phyloP scores from a whole-genome alignment of 2,329 filamentous ascomycete genomes.

The Xylariomycetidae sp. region DNA sequence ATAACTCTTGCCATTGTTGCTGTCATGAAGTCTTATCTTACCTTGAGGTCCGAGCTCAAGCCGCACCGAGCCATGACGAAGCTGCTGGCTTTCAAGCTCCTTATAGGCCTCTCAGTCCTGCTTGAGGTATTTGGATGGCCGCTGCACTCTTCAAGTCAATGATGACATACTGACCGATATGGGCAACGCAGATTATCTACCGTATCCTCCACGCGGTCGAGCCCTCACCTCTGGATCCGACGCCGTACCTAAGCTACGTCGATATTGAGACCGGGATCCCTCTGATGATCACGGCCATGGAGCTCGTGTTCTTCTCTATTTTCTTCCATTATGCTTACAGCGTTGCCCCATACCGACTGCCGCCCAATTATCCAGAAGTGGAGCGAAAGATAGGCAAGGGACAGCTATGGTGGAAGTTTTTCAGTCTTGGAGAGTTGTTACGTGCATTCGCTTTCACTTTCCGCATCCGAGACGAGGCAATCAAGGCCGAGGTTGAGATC shows the following conservation, averaged over 20 bases:
- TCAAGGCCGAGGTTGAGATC: too few relatives aligned
- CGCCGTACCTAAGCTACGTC: background rate
- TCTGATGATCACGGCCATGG: slow-evolving; percentile 2
- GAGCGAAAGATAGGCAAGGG: too few relatives aligned
- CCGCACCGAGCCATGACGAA: slow-evolving; percentile 1
- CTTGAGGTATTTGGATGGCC: too few relatives aligned
- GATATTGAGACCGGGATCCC: slow-evolving; percentile 2
- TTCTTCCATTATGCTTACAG: slow-evolving; percentile 2
- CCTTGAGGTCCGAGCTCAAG: background rate
- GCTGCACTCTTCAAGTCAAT: background rate
- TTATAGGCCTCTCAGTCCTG: slow-evolving; percentile 1
- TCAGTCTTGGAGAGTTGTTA: too few relatives aligned
- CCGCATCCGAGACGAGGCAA: too few relatives aligned
- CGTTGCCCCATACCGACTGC: too few relatives aligned
- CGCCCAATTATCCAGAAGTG: too few relatives aligned
- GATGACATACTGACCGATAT: too few relatives aligned
- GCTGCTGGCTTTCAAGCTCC: slow-evolving; percentile 2
- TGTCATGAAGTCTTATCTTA: background rate
- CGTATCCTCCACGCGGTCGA: background rate
- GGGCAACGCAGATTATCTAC: slow-evolving; percentile 1
- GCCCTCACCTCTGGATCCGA: slow-evolving; percentile 1
- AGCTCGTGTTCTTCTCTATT: slow-evolving; percentile 2
- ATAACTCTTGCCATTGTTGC: background rate
- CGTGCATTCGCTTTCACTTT: too few relatives aligned
- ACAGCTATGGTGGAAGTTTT: too few relatives aligned